Percentiles rank a stretch among this genome's conserved stretches.
phyloP scores from a whole-genome alignment of 1,284 basidiomycete genomes.

The Flammula alnicola region DNA sequence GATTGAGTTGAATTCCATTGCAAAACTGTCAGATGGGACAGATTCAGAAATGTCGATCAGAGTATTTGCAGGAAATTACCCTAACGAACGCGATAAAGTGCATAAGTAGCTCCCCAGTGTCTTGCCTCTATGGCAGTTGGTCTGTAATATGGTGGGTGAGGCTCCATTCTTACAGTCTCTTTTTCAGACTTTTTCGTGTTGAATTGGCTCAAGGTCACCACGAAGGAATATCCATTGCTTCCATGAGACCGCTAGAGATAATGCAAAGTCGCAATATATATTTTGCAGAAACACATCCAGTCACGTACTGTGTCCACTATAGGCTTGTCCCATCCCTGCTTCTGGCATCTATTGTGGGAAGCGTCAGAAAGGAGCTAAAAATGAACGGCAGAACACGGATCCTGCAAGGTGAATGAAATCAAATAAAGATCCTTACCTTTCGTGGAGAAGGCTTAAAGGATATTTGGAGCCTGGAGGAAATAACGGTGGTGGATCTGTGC shows the following conservation, averaged over 20 bases:
- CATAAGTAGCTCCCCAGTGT: constrained; percentile 89
- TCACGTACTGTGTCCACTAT: constrained; percentile 68
- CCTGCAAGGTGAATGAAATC: neutral
- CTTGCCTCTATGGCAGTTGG: constrained; percentile 75
- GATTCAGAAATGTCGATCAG: constrained; percentile 24
- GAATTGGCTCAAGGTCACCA: constrained; percentile 64
- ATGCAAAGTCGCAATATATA: constrained; percentile 4
- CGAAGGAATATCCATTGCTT: constrained; percentile 62
- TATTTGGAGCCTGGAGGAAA: constrained; percentile 86
- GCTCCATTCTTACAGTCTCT: constrained; percentile 75
- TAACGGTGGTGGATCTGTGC: constrained; percentile 53
- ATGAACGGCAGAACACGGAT: neutral
- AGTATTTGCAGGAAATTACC: constrained; percentile 19
- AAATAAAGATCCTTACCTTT: constrained; percentile 55
- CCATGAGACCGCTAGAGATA: constrained; percentile 39
- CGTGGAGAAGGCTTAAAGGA: constrained; percentile 76
- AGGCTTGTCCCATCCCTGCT: constrained; percentile 85
- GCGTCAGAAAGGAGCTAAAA: neutral
- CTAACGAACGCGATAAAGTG: constrained; percentile 78
- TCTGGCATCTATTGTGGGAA: constrained; percentile 59
- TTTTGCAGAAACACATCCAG: constrained; percentile 2
- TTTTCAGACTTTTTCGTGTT: constrained; percentile 73
- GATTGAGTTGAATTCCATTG: constrained; percentile 79
- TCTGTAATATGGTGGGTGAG: constrained; percentile 68
- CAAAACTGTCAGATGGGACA: constrained; percentile 61